A percentile compares a stretch with the other conserved stretches of the same genome.
These are phyloP conservation scores for Beta macrorhiza DNA, from an alignment of 179 eudicot species.

Conservation along the genomic window DNA sequence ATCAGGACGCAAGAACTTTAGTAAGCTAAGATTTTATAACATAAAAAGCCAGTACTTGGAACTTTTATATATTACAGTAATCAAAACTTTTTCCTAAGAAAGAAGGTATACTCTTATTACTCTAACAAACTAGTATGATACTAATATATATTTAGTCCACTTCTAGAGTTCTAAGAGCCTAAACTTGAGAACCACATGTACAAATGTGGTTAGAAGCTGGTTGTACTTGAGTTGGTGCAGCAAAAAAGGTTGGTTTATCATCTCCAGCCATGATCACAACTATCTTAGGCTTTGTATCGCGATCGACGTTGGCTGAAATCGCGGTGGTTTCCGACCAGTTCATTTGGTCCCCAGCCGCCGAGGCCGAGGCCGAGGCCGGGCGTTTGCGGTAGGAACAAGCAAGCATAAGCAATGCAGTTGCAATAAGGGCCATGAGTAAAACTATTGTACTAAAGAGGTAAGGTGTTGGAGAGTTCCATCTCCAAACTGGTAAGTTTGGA, in stretches of 20 bases:
- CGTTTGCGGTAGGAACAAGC: constrained; percentile 36
- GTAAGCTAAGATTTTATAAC: too few species aligned
- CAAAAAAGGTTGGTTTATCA: constrained; percentile 35
- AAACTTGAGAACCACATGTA: constrained; percentile 19
- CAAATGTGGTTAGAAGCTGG: constrained; percentile 9
- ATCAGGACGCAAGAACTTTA: too few species aligned
- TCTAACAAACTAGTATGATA: neutral
- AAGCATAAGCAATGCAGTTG: constrained; percentile 38
- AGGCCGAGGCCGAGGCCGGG: neutral
- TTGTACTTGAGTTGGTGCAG: constrained; percentile 17
- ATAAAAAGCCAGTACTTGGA: neutral
- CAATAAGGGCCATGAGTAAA: constrained; percentile 32
- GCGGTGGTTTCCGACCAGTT: constrained; percentile 6
- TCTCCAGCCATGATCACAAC: constrained; percentile 57
- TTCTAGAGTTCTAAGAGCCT: neutral
- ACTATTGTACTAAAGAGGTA: constrained; percentile 41
- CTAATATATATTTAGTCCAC: neutral
- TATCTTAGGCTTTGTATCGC: constrained; percentile 23
- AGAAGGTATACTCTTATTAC: neutral
- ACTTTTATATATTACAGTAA: neutral
- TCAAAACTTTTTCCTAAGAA: neutral
- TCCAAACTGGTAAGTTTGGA: constrained; percentile 12
- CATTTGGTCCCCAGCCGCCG: neutral
- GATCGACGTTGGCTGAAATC: neutral
- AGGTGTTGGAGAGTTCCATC: constrained; percentile 45